Conservation (phyloP, 371 early-diverging fungal species). For the Circinella minor region DNA sequence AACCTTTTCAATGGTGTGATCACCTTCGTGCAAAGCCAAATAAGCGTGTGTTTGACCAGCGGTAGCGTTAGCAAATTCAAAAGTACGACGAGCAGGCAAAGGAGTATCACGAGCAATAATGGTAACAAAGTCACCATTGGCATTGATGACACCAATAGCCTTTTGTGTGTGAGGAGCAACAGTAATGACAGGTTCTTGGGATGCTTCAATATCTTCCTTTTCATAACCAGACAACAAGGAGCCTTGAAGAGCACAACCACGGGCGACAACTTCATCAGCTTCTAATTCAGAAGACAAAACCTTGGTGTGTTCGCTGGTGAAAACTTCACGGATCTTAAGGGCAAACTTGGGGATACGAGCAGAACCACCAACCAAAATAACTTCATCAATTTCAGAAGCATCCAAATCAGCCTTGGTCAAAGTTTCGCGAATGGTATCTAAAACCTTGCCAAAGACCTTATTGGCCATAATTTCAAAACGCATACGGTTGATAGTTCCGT, state of each 20-base stretch:
- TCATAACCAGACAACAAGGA: conserved; percentile 66
- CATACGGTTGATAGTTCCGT: conserved; percentile 83
- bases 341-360: conserved; percentile 98
- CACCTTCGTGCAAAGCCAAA: conserved; percentile 85
- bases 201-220: conserved; percentile 58
- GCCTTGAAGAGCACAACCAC: conserved; percentile 98
- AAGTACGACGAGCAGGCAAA: conserved; percentile 80
- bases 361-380: conserved; percentile 97
- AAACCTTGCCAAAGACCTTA: conserved; percentile 80
- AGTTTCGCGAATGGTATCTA: conserved; percentile 75
- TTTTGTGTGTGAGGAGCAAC: conserved; percentile 73
- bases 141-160: conserved; percentile 79
- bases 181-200: conserved; percentile 64
- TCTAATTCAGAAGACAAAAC: conserved; percentile 61
- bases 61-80: conserved; percentile 73
- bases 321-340: conserved; percentile 79
- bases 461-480: conserved; percentile 92
- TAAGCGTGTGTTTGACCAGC: conserved; percentile 78
- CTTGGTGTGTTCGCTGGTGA: conserved; percentile 83
- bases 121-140: conserved; percentile 74
- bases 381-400: conserved; percentile 78
- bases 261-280: conserved; percentile 97
- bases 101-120: conserved; percentile 85
- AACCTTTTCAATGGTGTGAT: conserved; percentile 61
- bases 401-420: conserved; percentile 73